A percentile compares a stretch with the other conserved stretches of the same genome.
phyloP scores from a whole-genome alignment of 345 rosid genomes.

The Lepidium sativum region DNA sequence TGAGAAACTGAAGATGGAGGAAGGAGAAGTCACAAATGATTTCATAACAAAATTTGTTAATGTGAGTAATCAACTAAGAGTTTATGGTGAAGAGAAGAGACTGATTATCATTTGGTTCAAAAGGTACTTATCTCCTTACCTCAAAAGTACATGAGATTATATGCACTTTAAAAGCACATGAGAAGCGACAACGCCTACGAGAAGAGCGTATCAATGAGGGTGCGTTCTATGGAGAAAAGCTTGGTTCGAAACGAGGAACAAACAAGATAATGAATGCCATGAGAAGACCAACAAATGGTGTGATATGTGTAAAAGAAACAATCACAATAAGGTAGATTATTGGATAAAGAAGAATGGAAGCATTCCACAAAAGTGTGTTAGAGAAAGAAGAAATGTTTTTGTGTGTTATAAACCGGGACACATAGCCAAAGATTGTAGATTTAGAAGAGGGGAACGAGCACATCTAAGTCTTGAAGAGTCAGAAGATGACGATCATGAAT shows the following conservation, averaged over 20 bases:
- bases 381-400: too few species aligned
- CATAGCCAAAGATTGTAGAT: too few species aligned
- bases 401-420: too few species aligned
- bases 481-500: not conserved
- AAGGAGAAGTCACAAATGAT: too few species aligned
- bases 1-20: too few species aligned
- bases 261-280: not conserved
- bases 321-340: not conserved
- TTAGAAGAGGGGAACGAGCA: not conserved
- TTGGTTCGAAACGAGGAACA: not conserved
- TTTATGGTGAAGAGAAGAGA: not conserved
- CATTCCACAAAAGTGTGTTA: not conserved
- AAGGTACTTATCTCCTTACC: not conserved
- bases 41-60: not conserved
- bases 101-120: not conserved
- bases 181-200: not conserved
- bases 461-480: constrained; percentile 5
- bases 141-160: not conserved
- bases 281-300: not conserved
- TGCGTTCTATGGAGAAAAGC: not conserved
- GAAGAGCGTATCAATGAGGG: not conserved
- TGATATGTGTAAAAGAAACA: not conserved
- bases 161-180: not conserved
- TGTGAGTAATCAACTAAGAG: not conserved
- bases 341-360: not conserved